phyloP scores from a whole-genome alignment of 257 asterid species.

The Nicotiana tomentosiformis region DNA sequence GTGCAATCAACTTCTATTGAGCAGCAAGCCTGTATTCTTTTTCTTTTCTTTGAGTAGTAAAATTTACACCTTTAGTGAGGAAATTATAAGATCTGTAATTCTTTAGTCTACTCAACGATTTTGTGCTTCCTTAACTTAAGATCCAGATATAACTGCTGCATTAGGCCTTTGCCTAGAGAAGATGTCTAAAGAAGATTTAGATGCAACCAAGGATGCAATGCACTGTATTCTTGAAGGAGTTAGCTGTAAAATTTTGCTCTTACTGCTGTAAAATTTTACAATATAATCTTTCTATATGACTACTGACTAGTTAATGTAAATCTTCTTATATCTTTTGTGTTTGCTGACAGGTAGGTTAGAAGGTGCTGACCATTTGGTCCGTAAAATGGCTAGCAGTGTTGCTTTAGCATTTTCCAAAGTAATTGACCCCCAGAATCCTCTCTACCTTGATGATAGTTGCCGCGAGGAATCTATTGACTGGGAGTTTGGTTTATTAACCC shows the following conservation, averaged over 20 bases:
- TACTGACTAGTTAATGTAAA: neutral
- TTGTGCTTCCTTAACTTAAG: slow-evolving; percentile 39
- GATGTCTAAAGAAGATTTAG: slow-evolving; percentile 84
- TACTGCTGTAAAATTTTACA: neutral
- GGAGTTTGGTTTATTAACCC: slow-evolving; percentile 62
- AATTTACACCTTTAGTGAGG: slow-evolving; percentile 7
- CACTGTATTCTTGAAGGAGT: slow-evolving; percentile 87
- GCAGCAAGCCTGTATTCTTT: slow-evolving; percentile 85
- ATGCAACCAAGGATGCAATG: slow-evolving; percentile 71
- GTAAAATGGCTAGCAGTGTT: slow-evolving; percentile 91
- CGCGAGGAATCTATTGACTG: slow-evolving; percentile 71
- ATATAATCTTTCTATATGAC: neutral
- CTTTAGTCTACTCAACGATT: neutral
- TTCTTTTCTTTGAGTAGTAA: slow-evolving; percentile 6
- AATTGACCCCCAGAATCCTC: slow-evolving; percentile 85
- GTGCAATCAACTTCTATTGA: slow-evolving; percentile 81
- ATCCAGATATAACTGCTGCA: slow-evolving; percentile 83
- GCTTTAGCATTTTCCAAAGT: slow-evolving; percentile 83
- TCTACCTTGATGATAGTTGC: slow-evolving; percentile 80
- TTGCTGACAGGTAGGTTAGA: slow-evolving; percentile 81
- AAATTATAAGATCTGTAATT: neutral
- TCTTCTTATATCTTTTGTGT: slow-evolving; percentile 8
- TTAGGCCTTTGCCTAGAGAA: slow-evolving; percentile 92
- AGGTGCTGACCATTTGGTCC: slow-evolving; percentile 70
- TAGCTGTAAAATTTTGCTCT: slow-evolving; percentile 53